Conservation (phyloP, 805 yeast genomes). For the Ogataea philodendri region DNA sequence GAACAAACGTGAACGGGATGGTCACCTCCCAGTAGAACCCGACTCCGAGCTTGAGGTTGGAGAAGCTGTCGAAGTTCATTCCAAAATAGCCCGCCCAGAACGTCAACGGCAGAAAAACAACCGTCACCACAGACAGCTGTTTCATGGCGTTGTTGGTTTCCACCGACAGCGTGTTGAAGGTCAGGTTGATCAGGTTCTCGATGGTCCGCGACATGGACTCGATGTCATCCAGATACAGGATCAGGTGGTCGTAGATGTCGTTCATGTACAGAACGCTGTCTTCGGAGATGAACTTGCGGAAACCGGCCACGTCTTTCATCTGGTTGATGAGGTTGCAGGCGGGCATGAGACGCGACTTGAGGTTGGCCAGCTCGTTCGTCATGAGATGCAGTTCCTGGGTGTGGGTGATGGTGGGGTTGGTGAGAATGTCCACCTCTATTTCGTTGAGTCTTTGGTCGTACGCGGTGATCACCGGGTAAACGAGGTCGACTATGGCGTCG, state of each 20-base stretch:
- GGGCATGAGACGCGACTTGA: slow-evolving; percentile 48
- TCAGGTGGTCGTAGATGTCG: slow-evolving; percentile 57
- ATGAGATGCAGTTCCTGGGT: slow-evolving; percentile 53
- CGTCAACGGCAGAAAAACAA: slow-evolving; percentile 55
- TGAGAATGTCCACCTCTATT: slow-evolving; percentile 50
- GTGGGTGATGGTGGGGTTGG: slow-evolving; percentile 48
- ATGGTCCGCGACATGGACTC: slow-evolving; percentile 53
- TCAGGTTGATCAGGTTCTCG: slow-evolving; percentile 48
- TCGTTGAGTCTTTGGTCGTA: slow-evolving; percentile 47
- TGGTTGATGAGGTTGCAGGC: slow-evolving; percentile 46
- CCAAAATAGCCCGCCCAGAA: slow-evolving; percentile 64
- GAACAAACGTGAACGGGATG: slow-evolving; percentile 38
- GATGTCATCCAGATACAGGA: slow-evolving; percentile 50
- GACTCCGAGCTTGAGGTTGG: slow-evolving; percentile 38
- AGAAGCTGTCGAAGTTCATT: slow-evolving; percentile 49
- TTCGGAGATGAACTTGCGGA: slow-evolving; percentile 36
- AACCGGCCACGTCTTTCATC: slow-evolving; percentile 39
- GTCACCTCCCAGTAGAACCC: slow-evolving; percentile 49
- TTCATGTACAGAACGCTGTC: slow-evolving; percentile 47
- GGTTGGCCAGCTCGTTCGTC: slow-evolving; percentile 49
- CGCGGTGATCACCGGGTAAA: slow-evolving; percentile 52
- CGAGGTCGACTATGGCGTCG: slow-evolving; percentile 53
- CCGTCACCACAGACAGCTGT: slow-evolving; percentile 53
- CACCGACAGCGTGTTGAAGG: slow-evolving; percentile 57
- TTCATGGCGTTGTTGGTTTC: slow-evolving; percentile 55